phyloP scores from a whole-genome alignment of 371 early-diverging fungal genomes.

The Zychaea mexicana region DNA sequence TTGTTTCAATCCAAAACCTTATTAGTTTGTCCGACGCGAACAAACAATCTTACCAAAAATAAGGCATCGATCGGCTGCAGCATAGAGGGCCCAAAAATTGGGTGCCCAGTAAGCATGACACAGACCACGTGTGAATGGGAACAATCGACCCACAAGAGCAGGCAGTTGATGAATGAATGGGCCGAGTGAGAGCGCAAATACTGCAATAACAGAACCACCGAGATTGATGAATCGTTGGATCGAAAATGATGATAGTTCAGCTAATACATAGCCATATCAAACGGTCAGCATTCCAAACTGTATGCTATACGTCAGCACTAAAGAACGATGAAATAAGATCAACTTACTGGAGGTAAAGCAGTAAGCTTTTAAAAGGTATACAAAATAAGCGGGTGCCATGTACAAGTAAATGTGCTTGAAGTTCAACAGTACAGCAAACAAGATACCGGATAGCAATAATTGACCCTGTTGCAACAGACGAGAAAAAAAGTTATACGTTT shows the following conservation, averaged over 20 bases:
- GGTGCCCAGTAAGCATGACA: conserved; percentile 98
- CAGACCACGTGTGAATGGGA: conserved; percentile 96
- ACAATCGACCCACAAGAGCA: conserved; percentile 84
- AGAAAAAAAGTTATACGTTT: no score
- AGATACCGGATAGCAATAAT: conserved; percentile 68
- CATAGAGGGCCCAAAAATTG: conserved; percentile 96
- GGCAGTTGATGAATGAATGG: conserved; percentile 81
- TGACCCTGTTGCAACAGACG: no score
- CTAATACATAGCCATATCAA: not conserved
- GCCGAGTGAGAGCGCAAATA: conserved; percentile 81
- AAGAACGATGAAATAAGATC: no score
- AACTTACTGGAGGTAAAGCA: conserved; percentile 56
- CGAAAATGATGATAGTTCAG: conserved; percentile 26
- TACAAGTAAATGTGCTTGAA: conserved; percentile 98
- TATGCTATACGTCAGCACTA: no score
- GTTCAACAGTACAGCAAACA: conserved; percentile 89
- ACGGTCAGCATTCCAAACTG: not conserved
- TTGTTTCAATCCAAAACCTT: not conserved
- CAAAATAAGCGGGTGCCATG: conserved; percentile 93
- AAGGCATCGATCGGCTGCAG: conserved; percentile 77
- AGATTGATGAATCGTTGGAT: conserved; percentile 54
- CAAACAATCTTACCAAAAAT: conserved; percentile 39
- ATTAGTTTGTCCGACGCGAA: not conserved
- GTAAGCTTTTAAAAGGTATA: conserved; percentile 85
- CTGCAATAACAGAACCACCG: conserved; percentile 65